These are phyloP conservation scores for Sporothrix protearum DNA, from an alignment of 2,329 filamentous ascomycete genomes.

Conservation along the genomic window DNA sequence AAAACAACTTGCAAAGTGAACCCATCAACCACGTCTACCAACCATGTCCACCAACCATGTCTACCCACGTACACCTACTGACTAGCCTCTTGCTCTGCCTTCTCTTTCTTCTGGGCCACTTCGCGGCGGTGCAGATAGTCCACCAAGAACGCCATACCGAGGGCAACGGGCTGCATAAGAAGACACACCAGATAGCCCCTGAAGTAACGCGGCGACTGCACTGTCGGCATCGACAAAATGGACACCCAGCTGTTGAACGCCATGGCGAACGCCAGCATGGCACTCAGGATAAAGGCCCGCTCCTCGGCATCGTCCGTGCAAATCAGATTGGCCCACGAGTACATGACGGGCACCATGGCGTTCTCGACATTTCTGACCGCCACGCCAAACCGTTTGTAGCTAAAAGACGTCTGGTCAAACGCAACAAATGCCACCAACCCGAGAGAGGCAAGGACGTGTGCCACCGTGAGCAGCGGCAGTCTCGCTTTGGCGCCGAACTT, in stretches of 20 bases:
- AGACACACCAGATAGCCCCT: constrained; percentile 32
- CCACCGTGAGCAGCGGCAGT: constrained; percentile 18
- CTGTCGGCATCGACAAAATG: constrained; percentile 34
- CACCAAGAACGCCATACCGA: not conserved
- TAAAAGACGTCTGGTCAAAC: constrained; percentile 14
- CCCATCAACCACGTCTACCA: too few relatives aligned
- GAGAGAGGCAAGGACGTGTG: constrained; percentile 19
- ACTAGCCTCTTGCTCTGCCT: not conserved
- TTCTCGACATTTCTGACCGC: constrained; percentile 24
- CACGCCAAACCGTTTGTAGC: constrained; percentile 25
- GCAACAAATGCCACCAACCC: constrained; percentile 17
- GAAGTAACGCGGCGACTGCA: constrained; percentile 34
- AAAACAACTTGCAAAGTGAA: too few relatives aligned
- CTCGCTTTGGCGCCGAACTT: constrained; percentile 15
- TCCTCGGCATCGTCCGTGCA: constrained; percentile 41
- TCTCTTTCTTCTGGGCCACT: not conserved
- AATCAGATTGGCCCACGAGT: constrained; percentile 40
- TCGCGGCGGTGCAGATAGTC: constrained; percentile 14
- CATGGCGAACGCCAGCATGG: constrained; percentile 41
- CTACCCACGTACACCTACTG: not conserved
- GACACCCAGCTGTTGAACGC: constrained; percentile 40
- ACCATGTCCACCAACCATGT: not conserved
- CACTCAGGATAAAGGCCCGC: constrained; percentile 41
- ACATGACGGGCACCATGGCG: constrained; percentile 25
- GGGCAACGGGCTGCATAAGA: constrained; percentile 17